These are phyloP conservation scores for Wickerhamomyces tratensis DNA, from an alignment of 805 yeast genomes.

Conservation along the genomic window DNA sequence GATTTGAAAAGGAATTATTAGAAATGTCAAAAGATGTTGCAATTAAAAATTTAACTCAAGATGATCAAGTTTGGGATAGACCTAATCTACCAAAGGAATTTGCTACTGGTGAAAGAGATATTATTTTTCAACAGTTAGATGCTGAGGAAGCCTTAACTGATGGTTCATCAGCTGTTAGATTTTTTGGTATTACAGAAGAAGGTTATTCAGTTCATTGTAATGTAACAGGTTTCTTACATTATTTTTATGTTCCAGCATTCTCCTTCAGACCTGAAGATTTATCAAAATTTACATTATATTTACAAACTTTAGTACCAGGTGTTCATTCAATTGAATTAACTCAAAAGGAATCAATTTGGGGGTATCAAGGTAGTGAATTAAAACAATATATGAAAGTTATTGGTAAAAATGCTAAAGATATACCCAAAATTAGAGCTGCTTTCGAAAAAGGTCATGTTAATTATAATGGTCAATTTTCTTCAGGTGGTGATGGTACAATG, in stretches of 20 bases:
- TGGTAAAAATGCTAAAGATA: conserved; percentile 54
- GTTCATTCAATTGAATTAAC: conserved; percentile 55
- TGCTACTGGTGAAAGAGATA: conserved; percentile 37
- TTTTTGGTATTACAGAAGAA: conserved; percentile 85
- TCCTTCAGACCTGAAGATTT: conserved; percentile 56
- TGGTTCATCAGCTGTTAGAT: conserved; percentile 58
- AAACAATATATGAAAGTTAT: conserved; percentile 72
- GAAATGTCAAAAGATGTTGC: conserved; percentile 30
- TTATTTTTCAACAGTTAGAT: conserved; percentile 85
- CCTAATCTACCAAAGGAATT: conserved; percentile 45
- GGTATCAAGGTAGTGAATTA: conserved; percentile 70
- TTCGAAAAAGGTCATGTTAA: conserved; percentile 78
- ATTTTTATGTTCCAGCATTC: conserved; percentile 79
- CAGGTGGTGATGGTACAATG: conserved; percentile 39
- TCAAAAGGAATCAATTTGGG: conserved; percentile 87
- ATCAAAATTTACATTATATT: conserved; percentile 31
- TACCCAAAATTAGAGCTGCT: conserved; percentile 61
- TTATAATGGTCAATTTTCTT: conserved; percentile 54
- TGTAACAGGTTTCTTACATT: conserved; percentile 82
- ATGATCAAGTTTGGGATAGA: conserved; percentile 39
- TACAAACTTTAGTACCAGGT: conserved; percentile 41
- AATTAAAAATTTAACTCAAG: conserved; percentile 10
- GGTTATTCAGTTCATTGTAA: conserved; percentile 89
- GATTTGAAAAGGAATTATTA: conserved; percentile 43
- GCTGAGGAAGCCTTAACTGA: conserved; percentile 73